Percentiles rank a stretch among this genome's conserved stretches.
Evolutionary conservation across 1,139 yeast genomes (phyloP).

Genomic region (Saccharomycopsis phalli): DNA sequence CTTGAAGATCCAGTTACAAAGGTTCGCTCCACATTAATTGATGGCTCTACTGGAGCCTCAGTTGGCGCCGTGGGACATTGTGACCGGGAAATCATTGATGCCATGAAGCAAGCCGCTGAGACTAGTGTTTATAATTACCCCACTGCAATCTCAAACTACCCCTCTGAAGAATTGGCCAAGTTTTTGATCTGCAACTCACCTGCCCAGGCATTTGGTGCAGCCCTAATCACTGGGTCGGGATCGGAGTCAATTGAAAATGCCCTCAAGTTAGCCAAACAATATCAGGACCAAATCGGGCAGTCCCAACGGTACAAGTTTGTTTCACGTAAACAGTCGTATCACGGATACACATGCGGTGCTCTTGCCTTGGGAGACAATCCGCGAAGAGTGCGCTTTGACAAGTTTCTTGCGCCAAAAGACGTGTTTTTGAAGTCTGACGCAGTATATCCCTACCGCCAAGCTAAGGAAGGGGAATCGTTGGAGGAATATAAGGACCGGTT

Average conservation of each 20-base stretch:
- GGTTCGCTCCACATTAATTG: slow-evolving; percentile 34
- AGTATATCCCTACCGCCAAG: slow-evolving; percentile 30
- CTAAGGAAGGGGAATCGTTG: slow-evolving; percentile 27
- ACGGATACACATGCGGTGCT: slow-evolving; percentile 51
- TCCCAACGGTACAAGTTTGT: slow-evolving; percentile 41
- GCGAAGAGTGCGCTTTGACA: slow-evolving; percentile 26
- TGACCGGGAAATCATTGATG: slow-evolving; percentile 42
- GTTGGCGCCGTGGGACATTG: slow-evolving; percentile 55
- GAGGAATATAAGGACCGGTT: slow-evolving; percentile 30
- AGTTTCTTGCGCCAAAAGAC: slow-evolving; percentile 16
- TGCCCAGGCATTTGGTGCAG: slow-evolving; percentile 44
- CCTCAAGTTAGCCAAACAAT: slow-evolving; percentile 47
- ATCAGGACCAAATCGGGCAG: slow-evolving; percentile 43
- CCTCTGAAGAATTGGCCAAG: slow-evolving; percentile 43
- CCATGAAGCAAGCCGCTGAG: slow-evolving; percentile 41
- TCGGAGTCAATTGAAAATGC: slow-evolving; percentile 57
- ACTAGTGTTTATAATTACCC: slow-evolving; percentile 40
- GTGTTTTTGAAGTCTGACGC: slow-evolving; percentile 30
- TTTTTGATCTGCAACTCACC: slow-evolving; percentile 46
- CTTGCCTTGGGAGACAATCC: slow-evolving; percentile 37
- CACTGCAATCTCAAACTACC: slow-evolving; percentile 34
- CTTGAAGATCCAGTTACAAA: slow-evolving; percentile 41
- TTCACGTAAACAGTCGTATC: slow-evolving; percentile 47
- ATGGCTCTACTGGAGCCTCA: slow-evolving; percentile 59
- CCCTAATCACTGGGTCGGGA: slow-evolving; percentile 51